Base-by-base conservation (phyloP, 31 red algal species). In the Asparagopsis taxiformis region DNA sequence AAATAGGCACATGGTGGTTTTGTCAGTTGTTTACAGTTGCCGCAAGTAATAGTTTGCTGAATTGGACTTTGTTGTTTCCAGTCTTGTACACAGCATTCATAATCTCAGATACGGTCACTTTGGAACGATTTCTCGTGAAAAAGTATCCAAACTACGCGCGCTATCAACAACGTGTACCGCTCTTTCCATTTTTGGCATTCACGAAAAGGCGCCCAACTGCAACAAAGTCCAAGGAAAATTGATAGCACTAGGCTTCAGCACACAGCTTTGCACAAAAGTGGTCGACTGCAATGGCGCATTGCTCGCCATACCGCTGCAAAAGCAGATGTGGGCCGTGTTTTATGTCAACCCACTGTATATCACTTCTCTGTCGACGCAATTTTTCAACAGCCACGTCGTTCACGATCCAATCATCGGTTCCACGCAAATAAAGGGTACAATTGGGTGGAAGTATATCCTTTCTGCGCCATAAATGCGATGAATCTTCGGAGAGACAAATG, bases 21-120 rank as follows among this genome's bases (percentile, higher is more conserved):
- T 86, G 71, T 33, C 66, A 77, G 30, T 59, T 86, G 30, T 86
- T 86, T 65, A 61, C 71, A 8, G 41, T 86, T 26, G 46, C 72
- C 3, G 58, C 82, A 33, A 58, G 59, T 21, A 48, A 43, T 2
- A 13, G 29, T 16, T 68, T 31, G 56, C 1, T 75, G 44, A 86
- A 77, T 48, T 86, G 71, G 71, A 76, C 82, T 19, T n/a, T 60
- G 3, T 33, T 59, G 17, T 66, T 66, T 59, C 24, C 71, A 33
- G 50, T 75, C 2, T 13, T 68, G 36, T 71, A 76, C 30, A 38
- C 62, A 2, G 38, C 58, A 17, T 32, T 86, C 36, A 67, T 86
- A 55, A 66, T 73, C 35, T 31, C 57, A 25, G 66, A 66, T 7
- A 75, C 70, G 24, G 62, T 61, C 15, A 20, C 75, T 21, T 35